Evolutionary conservation across 306 rosid genomes (phyloP).

Genomic region (Amphicarpaea edgeworthii): DNA sequence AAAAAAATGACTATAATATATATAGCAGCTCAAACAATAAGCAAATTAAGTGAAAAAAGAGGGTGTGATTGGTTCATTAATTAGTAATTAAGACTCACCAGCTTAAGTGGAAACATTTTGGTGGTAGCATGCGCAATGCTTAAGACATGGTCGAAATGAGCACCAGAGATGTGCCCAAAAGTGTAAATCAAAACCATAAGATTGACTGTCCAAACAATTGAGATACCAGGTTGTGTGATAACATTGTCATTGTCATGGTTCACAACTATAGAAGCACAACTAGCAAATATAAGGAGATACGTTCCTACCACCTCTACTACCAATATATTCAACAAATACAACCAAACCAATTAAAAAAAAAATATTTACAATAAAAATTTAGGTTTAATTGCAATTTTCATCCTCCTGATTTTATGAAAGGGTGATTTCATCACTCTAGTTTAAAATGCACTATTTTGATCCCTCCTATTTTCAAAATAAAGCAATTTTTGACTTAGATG

Average conservation of each 20-base stretch:
- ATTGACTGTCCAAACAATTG: slow-evolving; percentile 74
- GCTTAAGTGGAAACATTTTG: slow-evolving; percentile 66
- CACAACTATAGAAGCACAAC: slow-evolving; percentile 78
- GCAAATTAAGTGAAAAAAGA: not conserved
- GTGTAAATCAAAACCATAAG: slow-evolving; percentile 75
- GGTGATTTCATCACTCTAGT: too few relatives aligned
- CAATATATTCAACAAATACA: slow-evolving; percentile 42
- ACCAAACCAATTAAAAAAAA: too few relatives aligned
- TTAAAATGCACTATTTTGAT: too few relatives aligned
- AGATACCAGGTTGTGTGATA: slow-evolving; percentile 66
- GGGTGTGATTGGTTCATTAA: not conserved
- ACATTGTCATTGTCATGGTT: slow-evolving; percentile 54
- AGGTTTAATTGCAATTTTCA: too few relatives aligned
- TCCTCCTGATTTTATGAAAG: too few relatives aligned
- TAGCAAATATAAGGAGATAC: slow-evolving; percentile 79
- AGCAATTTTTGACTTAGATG: too few relatives aligned
- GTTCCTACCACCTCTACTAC: slow-evolving; percentile 78
- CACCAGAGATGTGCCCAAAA: slow-evolving; percentile 89
- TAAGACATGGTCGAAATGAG: slow-evolving; percentile 90
- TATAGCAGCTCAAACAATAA: not conserved
- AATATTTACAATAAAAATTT: too few relatives aligned
- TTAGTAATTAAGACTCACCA: slow-evolving; percentile 54
- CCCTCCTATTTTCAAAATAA: too few relatives aligned
- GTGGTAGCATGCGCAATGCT: slow-evolving; percentile 78
- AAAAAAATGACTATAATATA: not conserved